phyloP scores from a whole-genome alignment of 768 basidiomycete species.

The Jaapia argillacea region DNA sequence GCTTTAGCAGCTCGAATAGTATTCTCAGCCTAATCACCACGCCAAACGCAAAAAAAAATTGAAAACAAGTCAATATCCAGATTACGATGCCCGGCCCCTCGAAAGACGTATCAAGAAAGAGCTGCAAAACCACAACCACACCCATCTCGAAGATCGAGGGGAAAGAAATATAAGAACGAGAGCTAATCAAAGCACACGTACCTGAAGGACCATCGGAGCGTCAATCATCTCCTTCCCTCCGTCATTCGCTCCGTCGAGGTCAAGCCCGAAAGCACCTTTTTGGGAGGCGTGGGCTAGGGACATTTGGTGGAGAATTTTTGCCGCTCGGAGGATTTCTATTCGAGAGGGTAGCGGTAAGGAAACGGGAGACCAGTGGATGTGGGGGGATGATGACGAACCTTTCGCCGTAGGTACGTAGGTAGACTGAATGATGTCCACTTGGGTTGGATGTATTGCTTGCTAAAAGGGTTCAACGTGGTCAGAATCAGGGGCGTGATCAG shows the following conservation, averaged over 20 bases:
- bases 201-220: constrained; percentile 85
- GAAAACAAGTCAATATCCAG: too few species aligned
- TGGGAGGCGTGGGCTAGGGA: constrained; percentile 37
- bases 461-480: constrained; percentile 16
- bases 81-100: too few species aligned
- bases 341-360: background rate
- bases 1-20: constrained; percentile 40
- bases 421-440: constrained; percentile 67
- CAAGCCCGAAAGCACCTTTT: constrained; percentile 67
- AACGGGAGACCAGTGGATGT: background rate
- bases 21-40: constrained; percentile 48
- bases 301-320: constrained; percentile 62
- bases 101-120: too few species aligned
- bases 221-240: constrained; percentile 76
- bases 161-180: too few species aligned
- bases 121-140: too few species aligned
- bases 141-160: too few species aligned
- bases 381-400: constrained; percentile 32
- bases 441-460: constrained; percentile 93
- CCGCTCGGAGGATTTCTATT: constrained; percentile 69
- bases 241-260: constrained; percentile 33
- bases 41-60: too few species aligned
- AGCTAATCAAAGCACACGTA: constrained; percentile 14
- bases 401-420: constrained; percentile 67
- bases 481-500: too few species aligned